These are phyloP conservation scores for Agaricus sinodeliciosus DNA, from an alignment of 768 basidiomycete species.

Conservation along the genomic window DNA sequence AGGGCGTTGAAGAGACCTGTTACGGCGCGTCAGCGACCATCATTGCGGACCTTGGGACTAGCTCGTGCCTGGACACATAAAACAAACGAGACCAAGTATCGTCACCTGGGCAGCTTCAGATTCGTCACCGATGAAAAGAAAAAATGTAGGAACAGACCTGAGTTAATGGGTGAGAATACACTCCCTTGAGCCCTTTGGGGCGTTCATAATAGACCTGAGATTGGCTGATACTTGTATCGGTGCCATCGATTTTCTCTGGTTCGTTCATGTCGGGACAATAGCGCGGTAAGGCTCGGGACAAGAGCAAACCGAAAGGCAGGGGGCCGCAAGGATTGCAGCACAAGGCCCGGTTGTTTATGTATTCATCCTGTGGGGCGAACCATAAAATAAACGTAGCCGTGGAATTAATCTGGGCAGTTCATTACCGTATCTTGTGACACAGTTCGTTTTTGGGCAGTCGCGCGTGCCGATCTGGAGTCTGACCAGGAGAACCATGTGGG, in stretches of 20 bases:
- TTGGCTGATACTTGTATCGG: conserved; percentile 20
- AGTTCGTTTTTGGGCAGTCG: no score
- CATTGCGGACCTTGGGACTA: background rate
- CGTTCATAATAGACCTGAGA: conserved; percentile 34
- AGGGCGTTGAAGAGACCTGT: conserved; percentile 75
- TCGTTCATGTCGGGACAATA: conserved; percentile 2
- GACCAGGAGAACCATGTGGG: no score
- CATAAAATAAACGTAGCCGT: no score
- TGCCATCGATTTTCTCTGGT: conserved; percentile 12
- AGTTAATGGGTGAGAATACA: conserved; percentile 53
- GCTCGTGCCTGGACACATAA: conserved; percentile 19
- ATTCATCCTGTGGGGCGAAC: background rate
- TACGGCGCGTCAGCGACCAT: conserved; percentile 7
- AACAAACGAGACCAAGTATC: conserved; percentile 70
- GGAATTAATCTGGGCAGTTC: no score
- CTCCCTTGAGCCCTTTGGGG: conserved; percentile 43
- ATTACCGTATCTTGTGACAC: no score
- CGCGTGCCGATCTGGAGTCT: no score
- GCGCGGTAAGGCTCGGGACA: background rate
- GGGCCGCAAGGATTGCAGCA: background rate
- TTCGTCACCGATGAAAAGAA: background rate
- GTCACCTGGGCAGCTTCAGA: conserved; percentile 18
- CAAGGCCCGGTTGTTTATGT: background rate
- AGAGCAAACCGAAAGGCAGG: conserved; percentile 1
- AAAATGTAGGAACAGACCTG: conserved; percentile 24